Conservation (phyloP, 768 basidiomycete species). For the Mycena rebaudengoi region DNA sequence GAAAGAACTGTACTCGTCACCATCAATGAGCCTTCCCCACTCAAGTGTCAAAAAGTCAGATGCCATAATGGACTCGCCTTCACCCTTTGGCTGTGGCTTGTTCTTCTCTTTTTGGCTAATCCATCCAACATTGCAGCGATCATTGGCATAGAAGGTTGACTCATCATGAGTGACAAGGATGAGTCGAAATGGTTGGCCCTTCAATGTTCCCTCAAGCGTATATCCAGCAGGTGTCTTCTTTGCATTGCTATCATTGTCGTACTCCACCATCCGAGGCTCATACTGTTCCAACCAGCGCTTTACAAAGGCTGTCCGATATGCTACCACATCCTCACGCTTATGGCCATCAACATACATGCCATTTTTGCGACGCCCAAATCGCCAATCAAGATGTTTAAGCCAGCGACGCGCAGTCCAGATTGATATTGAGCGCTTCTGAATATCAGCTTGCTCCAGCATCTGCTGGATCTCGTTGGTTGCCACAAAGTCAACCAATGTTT, state of each 20-base stretch:
- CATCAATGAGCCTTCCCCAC: conserved; percentile 28
- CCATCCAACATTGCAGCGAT: conserved; percentile 33
- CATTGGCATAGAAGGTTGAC: conserved; percentile 41
- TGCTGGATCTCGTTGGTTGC: not conserved
- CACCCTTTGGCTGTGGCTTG: conserved; percentile 38
- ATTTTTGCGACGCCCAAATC: conserved; percentile 16
- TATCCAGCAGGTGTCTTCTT: not conserved
- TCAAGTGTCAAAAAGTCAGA: conserved; percentile 40
- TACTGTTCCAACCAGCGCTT: conserved; percentile 1
- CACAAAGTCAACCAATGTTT: conserved; percentile 1
- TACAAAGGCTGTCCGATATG: conserved; percentile 20
- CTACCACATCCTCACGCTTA: conserved; percentile 14
- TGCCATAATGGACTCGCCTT: conserved; percentile 40
- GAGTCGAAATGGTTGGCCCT: conserved; percentile 19
- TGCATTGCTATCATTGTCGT: conserved; percentile 11
- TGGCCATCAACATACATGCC: conserved; percentile 25
- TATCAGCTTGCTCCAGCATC: not conserved
- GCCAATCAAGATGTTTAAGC: conserved; percentile 17
- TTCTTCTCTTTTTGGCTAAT: conserved; percentile 18
- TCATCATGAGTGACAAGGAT: conserved; percentile 35
- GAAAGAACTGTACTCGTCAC: conserved; percentile 11
- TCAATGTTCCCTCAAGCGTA: not conserved
- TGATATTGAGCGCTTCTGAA: conserved; percentile 9
- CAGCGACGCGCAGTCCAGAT: conserved; percentile 5
- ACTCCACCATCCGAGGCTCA: conserved; percentile 12